phyloP scores from a whole-genome alignment of 2,329 filamentous ascomycete species.

The Fusarium drepaniforme region DNA sequence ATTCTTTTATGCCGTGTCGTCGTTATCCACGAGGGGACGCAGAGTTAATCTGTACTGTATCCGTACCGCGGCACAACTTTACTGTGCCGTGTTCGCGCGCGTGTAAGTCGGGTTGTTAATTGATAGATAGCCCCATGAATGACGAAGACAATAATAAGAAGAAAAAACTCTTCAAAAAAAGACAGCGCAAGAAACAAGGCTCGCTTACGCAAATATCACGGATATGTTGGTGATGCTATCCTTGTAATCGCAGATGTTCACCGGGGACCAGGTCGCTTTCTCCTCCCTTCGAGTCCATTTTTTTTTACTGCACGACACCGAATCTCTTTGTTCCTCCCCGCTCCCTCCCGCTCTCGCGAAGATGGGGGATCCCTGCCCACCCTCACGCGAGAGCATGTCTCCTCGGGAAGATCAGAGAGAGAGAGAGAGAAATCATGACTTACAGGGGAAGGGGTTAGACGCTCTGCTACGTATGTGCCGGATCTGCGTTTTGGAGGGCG shows the following conservation, averaged over 20 bases:
- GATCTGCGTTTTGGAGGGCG: slow-evolving; percentile 14
- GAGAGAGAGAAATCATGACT: not conserved
- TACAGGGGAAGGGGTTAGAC: slow-evolving; percentile 15
- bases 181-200: not conserved
- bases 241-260: slow-evolving; percentile 30
- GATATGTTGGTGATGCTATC: slow-evolving; percentile 19
- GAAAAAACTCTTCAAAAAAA: not conserved
- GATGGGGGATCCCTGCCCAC: not conserved
- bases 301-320: slow-evolving; percentile 2
- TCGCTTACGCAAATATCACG: slow-evolving; percentile 30
- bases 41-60: not conserved
- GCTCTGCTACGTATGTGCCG: slow-evolving; percentile 5
- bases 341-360: not conserved
- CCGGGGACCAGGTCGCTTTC: slow-evolving; percentile 14
- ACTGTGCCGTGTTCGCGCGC: not conserved
- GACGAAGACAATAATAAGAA: not conserved
- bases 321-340: not conserved
- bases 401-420: not conserved
- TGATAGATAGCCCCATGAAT: not conserved
- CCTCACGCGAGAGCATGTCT: not conserved
- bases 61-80: not conserved
- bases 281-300: not conserved
- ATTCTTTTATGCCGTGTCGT: not conserved
- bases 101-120: not conserved
- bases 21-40: not conserved